Evolutionary conservation across 495 filamentous ascomycete genomes (phyloP), one percentile per base, ranked within the genome.

Genomic region (Penicillium paradoxum): DNA sequence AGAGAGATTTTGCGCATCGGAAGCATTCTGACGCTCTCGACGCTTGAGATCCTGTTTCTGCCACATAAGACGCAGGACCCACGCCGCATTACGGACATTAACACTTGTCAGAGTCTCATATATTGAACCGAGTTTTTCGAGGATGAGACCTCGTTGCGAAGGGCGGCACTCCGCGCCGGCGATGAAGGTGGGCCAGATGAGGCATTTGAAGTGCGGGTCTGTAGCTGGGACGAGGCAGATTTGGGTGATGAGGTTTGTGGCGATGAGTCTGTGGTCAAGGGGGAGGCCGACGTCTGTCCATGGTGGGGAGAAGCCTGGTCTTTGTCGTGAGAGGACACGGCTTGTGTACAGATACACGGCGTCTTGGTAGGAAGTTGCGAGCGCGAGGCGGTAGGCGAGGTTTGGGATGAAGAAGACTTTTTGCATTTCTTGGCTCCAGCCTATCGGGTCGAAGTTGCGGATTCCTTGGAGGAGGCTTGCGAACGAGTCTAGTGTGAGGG

Each of bases 151-250:
- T 0, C 74, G 68, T 21, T 72, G 68, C 15, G 65, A 59, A 11
- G 66, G 46, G 9, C 70, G 64, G 37, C 70, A 73, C 45, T 77
- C 74, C 3, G 71, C 74, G 45, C 74, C 74, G 2, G 72, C 72
- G 42, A 77, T 77, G 58, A 77, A 77, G 3, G 74, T 69, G 0
- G 72, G 72, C 74, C 74, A 77, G 18, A 77, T 75, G 29, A 74
- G 69, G 45, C 74, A 75, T 58, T 77, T 77, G 64, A 75, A 75
- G 51, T 77, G 74, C 10, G 69, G 63, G 27, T 77, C 74, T 0
- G 71, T 63, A 44, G 49, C 29, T 2, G 67, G 68, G 40, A 73
- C 65, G 9, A 69, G 64, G 14, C 65, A 64, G 22, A 77, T 64
- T 17, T 75, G 68, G 30, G 62, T 56, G 36, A 75, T 60, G 45